Base-by-base conservation (phyloP, 1,139 yeast genomes). In the Geotrichum cucujoidarum region DNA sequence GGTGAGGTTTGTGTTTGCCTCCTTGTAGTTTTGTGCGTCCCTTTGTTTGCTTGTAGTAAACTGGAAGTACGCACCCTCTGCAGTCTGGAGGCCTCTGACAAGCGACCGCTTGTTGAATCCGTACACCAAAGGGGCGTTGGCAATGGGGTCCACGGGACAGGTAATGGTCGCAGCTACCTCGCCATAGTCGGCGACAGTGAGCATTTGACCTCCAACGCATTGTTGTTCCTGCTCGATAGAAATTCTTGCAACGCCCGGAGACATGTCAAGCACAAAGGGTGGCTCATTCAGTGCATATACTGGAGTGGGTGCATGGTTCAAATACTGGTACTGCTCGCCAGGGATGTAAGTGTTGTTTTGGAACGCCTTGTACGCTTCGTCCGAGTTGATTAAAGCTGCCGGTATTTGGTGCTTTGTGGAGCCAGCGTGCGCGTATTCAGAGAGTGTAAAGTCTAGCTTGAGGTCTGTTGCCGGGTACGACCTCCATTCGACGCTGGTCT, bases 341-440 rank as follows among this genome's bases (percentile, higher is more conserved):
- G 43, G 43, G n/a, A 31, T 18, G 30, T 40, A 40, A n/a, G 43
- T 31, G 36, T 32, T 11, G 25, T 40, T 40, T 2, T 22, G 17
- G 20, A 40, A 40, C 11, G 29, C 43, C 11, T 16, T 14, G 4
- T 31, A 18, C 7, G 30, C 11, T 13, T 20, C 43, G 3, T 14
- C 14, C 2, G n/a, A 7, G 22, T 40, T 24, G 3, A 40, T 14
- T 13, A 40, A 31, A 20, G 43, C 43, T 4, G 14, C 11, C 3
- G 43, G 43, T 7, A 33, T 33, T 17, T 33, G 27, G 10, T 16
- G 34, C 7, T 31, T 31, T 2, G 27, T 25, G 5, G 36, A 16
- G n/a, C 22, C 4, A 32, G 31, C n/a, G 13, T 21, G 7, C 20
- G 14, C 11, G 11, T 18, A n/a, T 1, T 25, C 11, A 8, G 36